Evolutionary conservation across 495 filamentous ascomycete species (phyloP).

Genomic region (Podospora pseudoanserina): DNA sequence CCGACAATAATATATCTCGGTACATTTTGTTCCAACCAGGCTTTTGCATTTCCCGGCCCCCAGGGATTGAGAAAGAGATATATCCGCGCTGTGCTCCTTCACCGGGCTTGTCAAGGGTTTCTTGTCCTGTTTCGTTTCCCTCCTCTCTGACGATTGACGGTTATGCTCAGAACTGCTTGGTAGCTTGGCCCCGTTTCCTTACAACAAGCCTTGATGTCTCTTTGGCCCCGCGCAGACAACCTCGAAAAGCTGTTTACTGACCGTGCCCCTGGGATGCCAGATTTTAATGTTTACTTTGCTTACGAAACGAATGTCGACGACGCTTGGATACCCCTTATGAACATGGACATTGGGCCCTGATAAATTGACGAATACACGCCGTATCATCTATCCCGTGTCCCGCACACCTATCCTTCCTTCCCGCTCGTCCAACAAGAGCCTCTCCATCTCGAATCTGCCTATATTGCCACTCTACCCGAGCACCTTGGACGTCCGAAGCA

Average conservation of each 20-base stretch:
- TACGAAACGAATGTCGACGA: slow-evolving; percentile 16
- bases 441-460: not conserved
- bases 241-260: slow-evolving; percentile 13
- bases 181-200: not conserved
- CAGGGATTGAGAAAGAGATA: not conserved
- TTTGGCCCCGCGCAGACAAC: slow-evolving; percentile 14
- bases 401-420: slow-evolving; percentile 1
- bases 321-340: slow-evolving; percentile 3
- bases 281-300: slow-evolving; percentile 8
- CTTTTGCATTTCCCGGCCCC: slow-evolving; percentile 3
- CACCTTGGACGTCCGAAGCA: slow-evolving; percentile 14
- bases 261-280: not conserved
- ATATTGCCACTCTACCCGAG: not conserved
- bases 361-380: slow-evolving; percentile 9
- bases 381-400: slow-evolving; percentile 1
- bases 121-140: not conserved
- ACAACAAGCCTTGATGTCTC: not conserved
- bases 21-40: slow-evolving; percentile 10
- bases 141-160: not conserved
- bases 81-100: not conserved
- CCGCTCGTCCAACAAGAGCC: not conserved
- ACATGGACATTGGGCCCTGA: not conserved
- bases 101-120: not conserved
- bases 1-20: slow-evolving; percentile 2
- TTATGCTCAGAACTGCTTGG: not conserved